Base-by-base conservation (phyloP, 192 early-diverging fungal species). In the Backusella parvicylindrica region DNA sequence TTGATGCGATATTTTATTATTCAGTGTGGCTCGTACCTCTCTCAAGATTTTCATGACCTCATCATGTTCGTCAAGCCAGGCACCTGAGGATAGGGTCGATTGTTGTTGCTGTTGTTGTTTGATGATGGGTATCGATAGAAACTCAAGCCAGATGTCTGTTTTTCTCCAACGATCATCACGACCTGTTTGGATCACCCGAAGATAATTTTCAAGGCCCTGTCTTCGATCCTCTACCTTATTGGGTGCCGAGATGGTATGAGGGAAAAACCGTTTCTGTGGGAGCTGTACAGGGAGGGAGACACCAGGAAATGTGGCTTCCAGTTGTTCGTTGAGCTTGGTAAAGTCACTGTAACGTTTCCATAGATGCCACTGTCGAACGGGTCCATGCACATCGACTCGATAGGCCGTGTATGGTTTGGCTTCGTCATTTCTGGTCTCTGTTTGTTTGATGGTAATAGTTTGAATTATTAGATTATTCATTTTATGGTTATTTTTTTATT, bases 261-360 rank as follows among this genome's bases (percentile, higher is more conserved):
- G 84, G 67, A 92, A 90, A 71, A 87, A 88, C 49, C 88, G 86
- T 67, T 96, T 96, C 43, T 86, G 86, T 0, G 96, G 96, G 8
- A 98, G 73, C 21, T 82, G 70, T 15, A 78, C 71, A 47, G 94
- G 92, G 15, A 92, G 83, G 0, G 87, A 75, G 2, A 84, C 72
- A 65, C 85, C 86, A 0, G 93, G 93, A 74, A 93, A 93, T 40
- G 90, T 85, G 26, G 86, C 79, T 2, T 77, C 37, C 9, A 94
- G 86, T 49, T 89, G 89, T 23, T 79, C 78, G 64, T 93, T 78
- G 1, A 98, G 90, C 28, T 85, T 76, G 38, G 89, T 86, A 80
- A 98, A 98, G 70, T 96, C 95, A 41, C 86, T 90, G 78, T 93
- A 93, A 6, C 91, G 90, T 74, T 92, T 94, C 91, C 91, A 94